phyloP scores from a whole-genome alignment of 164 flowering plant species.

The Sextonia rubra region DNA sequence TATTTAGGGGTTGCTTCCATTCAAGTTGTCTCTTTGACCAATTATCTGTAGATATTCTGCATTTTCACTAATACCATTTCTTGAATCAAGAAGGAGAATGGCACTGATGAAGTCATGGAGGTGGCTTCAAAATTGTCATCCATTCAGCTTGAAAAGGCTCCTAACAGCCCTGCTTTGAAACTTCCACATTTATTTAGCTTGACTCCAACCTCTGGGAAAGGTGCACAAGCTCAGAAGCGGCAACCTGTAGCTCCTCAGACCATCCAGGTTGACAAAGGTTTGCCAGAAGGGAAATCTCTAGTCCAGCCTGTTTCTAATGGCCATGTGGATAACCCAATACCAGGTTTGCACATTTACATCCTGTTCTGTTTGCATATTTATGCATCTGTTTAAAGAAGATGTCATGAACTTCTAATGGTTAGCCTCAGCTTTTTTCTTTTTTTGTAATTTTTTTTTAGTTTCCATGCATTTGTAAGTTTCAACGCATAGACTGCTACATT shows the following conservation, averaged over 20 bases:
- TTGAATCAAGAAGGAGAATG: conserved; percentile 48
- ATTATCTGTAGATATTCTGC: background rate
- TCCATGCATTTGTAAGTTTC: no score
- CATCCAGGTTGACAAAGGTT: conserved; percentile 51
- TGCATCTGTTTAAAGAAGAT: background rate
- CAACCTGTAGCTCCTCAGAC: conserved; percentile 37
- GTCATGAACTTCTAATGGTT: no score
- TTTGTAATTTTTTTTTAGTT: no score
- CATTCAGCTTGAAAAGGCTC: conserved; percentile 64
- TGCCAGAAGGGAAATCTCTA: conserved; percentile 42
- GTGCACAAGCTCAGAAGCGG: conserved; percentile 59
- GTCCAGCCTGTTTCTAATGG: conserved; percentile 43
- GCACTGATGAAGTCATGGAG: conserved; percentile 54
- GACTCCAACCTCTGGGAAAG: conserved; percentile 80
- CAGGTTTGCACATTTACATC: conserved; percentile 42
- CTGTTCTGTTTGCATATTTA: background rate
- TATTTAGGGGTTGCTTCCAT: background rate
- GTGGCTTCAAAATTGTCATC: conserved; percentile 64
- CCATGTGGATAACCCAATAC: conserved; percentile 39
- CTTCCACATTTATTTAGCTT: conserved; percentile 88
- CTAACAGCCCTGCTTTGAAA: conserved; percentile 72
- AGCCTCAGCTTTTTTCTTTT: no score
- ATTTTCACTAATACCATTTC: background rate
- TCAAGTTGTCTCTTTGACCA: background rate
- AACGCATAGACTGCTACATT: no score